A percentile compares a stretch with the other conserved stretches of the same genome.
phyloP scores from a whole-genome alignment of 2,329 filamentous ascomycete species.

The Penicillium digitatum region DNA sequence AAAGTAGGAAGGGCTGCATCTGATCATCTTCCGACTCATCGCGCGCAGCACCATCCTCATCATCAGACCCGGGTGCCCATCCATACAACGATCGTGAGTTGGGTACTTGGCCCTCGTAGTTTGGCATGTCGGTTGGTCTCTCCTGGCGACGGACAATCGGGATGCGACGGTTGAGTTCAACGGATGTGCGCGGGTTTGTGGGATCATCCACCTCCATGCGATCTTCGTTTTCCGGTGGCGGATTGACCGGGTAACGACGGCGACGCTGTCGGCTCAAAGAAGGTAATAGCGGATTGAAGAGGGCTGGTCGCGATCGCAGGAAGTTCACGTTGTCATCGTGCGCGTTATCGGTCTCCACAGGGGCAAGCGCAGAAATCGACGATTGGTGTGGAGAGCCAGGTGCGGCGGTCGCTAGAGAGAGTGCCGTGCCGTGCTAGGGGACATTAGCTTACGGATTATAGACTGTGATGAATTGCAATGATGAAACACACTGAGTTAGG shows the following conservation, averaged over 20 bases:
- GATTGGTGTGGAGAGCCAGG: slow-evolving; percentile 45
- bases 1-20: slow-evolving; percentile 27
- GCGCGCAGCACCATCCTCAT: slow-evolving; percentile 26
- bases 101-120: slow-evolving; percentile 54
- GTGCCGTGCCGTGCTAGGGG: slow-evolving; percentile 27
- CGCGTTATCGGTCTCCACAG: slow-evolving; percentile 44
- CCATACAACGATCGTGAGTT: slow-evolving; percentile 56
- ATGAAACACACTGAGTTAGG: slow-evolving; percentile 42
- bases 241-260: slow-evolving; percentile 27
- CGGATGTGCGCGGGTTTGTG: slow-evolving; percentile 25
- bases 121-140: slow-evolving; percentile 44
- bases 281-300: slow-evolving; percentile 23
- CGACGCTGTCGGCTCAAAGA: slow-evolving; percentile 32
- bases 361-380: slow-evolving; percentile 46
- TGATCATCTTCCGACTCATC: slow-evolving; percentile 31
- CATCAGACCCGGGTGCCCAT: slow-evolving; percentile 53
- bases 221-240: slow-evolving; percentile 27
- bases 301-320: slow-evolving; percentile 42
- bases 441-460: not conserved
- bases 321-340: slow-evolving; percentile 51
- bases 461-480: not conserved
- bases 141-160: slow-evolving; percentile 39
- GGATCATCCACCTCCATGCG: slow-evolving; percentile 39
- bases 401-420: slow-evolving; percentile 28
- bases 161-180: slow-evolving; percentile 44